Conservation (phyloP, 805 yeast genomes). For the Ogataea haglerorum region DNA sequence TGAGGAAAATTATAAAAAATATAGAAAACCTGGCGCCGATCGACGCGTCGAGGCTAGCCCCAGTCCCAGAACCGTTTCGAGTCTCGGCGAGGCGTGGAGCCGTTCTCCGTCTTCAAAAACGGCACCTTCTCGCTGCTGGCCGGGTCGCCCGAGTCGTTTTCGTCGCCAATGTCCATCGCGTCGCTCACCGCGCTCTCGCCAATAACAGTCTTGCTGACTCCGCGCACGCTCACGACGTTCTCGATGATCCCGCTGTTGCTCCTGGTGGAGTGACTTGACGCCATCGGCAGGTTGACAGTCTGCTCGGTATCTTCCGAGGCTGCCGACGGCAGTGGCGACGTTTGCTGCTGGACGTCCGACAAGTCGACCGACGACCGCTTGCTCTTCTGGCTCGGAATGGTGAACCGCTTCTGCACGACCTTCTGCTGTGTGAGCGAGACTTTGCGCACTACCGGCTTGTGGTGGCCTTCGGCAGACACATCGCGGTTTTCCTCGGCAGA, state of each 20-base stretch:
- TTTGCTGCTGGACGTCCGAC: conserved; percentile 17
- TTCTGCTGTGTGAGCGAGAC: conserved; percentile 3
- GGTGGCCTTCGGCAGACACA: conserved; percentile 10
- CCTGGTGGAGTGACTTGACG: conserved; percentile 13
- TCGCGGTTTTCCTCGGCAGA: conserved; percentile 34
- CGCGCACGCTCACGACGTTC: conserved; percentile 77
- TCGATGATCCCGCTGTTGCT: conserved; percentile 69
- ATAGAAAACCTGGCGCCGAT: conserved; percentile 1
- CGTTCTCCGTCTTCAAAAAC: conserved; percentile 3
- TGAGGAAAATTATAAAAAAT: not conserved
- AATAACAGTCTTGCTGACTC: conserved; percentile 81
- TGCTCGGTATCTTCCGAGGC: conserved; percentile 1
- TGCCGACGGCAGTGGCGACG: not conserved
- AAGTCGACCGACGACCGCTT: conserved; percentile 24
- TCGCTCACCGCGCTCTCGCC: conserved; percentile 52
- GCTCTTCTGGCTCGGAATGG: conserved; percentile 17
- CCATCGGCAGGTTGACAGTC: conserved; percentile 9
- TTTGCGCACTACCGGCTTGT: conserved; percentile 1
- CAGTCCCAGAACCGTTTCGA: conserved; percentile 27
- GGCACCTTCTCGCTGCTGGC: conserved; percentile 9
- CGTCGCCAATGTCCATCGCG: conserved; percentile 9
- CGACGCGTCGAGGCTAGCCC: conserved; percentile 12
- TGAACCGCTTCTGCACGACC: conserved; percentile 15
- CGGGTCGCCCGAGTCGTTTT: conserved; percentile 10
- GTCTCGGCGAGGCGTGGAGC: conserved; percentile 16